Evolutionary conservation across 225 moss, liverwort and hornwort species (phyloP), one percentile per base, ranked within the genome.

Genomic region (Bryum argenteum): DNA sequence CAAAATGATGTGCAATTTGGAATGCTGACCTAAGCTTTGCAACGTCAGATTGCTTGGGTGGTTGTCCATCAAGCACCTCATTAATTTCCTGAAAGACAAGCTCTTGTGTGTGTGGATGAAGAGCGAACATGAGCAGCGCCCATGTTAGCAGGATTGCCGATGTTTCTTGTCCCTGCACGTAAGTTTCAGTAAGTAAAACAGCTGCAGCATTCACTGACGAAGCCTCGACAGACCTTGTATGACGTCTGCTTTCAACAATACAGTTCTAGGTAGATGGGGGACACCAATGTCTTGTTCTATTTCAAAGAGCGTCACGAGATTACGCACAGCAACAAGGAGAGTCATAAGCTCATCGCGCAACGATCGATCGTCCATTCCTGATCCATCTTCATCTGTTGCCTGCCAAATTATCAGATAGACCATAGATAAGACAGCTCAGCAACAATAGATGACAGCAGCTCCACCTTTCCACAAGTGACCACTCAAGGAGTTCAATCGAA

Each of bases 321-420:
- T 56, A 71, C 69, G 71, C 74, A 93, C 89, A 65, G 91, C 93
- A 74, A 89, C 83, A 59, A 93, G 86, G 15, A 93, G 77, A 67
- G 91, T 93, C 89, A 93, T 93, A 68, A 93, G 84, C 83, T 93
- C 91, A 67, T 93, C 89, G 1, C 89, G 91, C 62, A 93, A 75
- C 9, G 87, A 82, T 52, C 22, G 61, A 73, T 89, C 86, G 37
- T 93, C 86, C 89, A 93, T 88, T 75, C 89, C 76, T 18, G 83
- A 91, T 64, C 89, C 93, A 86, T 93, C 88, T 56, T 86, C 88
- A 69, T 93, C 91, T 39, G 75, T 86, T 79, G 89, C 88, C 93
- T 91, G 72, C 70, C 65, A 69, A 6, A 41, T 50, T 28, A 28
- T 33, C 33, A 33, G 5, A 33, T 33, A 33, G 33, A 33, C 5